Percentiles rank a stretch among this genome's conserved stretches.
Evolutionary conservation across 371 early-diverging fungal species (phyloP).

Genomic region (Mortierella sp.): DNA sequence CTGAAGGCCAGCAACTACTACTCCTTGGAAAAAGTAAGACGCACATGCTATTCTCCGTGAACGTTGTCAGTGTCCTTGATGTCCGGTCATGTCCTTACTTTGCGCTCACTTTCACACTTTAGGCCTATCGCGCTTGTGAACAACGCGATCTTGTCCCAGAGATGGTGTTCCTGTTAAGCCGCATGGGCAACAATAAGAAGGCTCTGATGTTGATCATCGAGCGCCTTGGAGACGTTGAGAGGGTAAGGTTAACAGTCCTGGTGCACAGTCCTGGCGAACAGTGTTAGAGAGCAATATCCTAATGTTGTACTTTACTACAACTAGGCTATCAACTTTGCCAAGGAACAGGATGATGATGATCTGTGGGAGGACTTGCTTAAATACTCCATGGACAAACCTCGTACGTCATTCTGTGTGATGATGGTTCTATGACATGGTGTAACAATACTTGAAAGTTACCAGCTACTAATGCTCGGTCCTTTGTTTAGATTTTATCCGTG

Average conservation of each 20-base stretch:
- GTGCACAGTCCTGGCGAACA: too few relatives aligned
- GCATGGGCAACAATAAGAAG: conserved; percentile 95
- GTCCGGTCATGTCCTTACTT: too few relatives aligned
- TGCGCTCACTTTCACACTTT: background rate
- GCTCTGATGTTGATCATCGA: conserved; percentile 93
- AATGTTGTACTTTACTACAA: background rate
- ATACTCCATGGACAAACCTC: conserved; percentile 89
- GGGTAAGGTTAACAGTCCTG: conserved; percentile 58
- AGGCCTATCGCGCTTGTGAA: conserved; percentile 89
- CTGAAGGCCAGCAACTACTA: conserved; percentile 82
- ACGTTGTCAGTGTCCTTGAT: too few relatives aligned
- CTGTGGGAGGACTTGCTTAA: conserved; percentile 94
- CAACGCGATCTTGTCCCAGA: conserved; percentile 89
- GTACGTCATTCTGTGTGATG: conserved; percentile 55
- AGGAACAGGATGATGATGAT: conserved; percentile 94
- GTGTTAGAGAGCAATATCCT: background rate
- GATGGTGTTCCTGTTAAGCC: conserved; percentile 94
- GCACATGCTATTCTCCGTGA: too few relatives aligned
- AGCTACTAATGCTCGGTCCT: too few relatives aligned
- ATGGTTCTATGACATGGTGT: background rate
- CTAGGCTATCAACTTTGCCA: conserved; percentile 96
- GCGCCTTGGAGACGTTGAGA: conserved; percentile 87
- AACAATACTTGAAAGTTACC: background rate
- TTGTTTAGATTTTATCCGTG: conserved; percentile 84
- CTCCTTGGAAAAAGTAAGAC: conserved; percentile 71